These are phyloP conservation scores for Tilletia caries DNA, from an alignment of 1,284 basidiomycete species.

Conservation along the genomic window DNA sequence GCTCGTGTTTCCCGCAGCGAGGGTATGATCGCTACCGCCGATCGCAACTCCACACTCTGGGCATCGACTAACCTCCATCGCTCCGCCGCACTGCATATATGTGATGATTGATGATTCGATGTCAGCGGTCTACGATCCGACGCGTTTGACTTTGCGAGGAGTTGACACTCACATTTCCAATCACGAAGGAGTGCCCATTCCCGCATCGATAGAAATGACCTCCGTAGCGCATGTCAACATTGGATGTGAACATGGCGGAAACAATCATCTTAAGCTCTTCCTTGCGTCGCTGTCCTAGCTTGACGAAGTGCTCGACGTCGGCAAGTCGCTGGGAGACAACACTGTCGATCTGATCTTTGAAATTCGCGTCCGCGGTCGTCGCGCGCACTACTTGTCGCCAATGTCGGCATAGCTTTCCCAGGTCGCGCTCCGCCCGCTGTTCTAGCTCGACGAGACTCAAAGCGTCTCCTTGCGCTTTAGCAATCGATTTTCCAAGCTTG, in stretches of 20 bases:
- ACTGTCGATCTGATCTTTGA: conserved; percentile 6
- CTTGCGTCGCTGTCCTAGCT: conserved; percentile 54
- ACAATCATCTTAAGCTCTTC: conserved; percentile 60
- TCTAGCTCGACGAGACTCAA: too few species aligned
- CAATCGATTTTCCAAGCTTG: too few species aligned
- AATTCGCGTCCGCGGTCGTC: not conserved
- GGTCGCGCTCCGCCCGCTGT: too few species aligned
- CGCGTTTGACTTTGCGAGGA: conserved; percentile 11
- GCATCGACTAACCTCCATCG: conserved; percentile 58
- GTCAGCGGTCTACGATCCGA: not conserved
- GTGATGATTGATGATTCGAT: not conserved
- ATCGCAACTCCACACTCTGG: conserved; percentile 62
- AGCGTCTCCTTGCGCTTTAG: too few species aligned
- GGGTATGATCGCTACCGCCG: conserved; percentile 59
- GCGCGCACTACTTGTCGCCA: not conserved
- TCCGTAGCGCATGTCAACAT: conserved; percentile 44
- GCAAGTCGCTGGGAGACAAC: not conserved
- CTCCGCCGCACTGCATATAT: conserved; percentile 63
- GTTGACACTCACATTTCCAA: conserved; percentile 55
- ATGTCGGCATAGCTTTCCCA: too few species aligned
- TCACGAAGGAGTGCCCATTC: conserved; percentile 61
- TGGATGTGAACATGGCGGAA: conserved; percentile 52
- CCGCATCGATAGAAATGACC: conserved; percentile 59
- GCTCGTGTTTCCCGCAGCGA: conserved; percentile 57
- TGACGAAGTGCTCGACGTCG: conserved; percentile 45